A percentile compares a stretch with the other conserved stretches of the same genome.
Conservation (phyloP, 306 rosid genomes). For the Prunus mume region DNA sequence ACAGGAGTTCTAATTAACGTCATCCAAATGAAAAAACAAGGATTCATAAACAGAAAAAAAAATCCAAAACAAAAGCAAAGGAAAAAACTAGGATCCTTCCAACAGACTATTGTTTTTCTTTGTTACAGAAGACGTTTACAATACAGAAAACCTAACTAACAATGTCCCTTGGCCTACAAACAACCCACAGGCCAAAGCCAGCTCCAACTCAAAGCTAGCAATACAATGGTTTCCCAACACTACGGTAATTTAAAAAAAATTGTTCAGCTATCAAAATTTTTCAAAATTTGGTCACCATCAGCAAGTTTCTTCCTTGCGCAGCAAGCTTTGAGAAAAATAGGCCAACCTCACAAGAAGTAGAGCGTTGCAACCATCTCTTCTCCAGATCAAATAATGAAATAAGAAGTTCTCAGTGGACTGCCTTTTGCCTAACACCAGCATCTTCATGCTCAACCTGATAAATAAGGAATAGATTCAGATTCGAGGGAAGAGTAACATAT, state of each 20-base stretch:
- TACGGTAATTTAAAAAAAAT: not conserved
- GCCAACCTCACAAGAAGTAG: not conserved
- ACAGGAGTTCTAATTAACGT: too few relatives aligned
- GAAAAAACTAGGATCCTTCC: too few relatives aligned
- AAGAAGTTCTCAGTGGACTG: conserved; percentile 34
- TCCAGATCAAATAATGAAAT: not conserved
- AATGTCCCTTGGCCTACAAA: too few relatives aligned
- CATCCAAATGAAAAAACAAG: too few relatives aligned
- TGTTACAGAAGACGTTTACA: too few relatives aligned
- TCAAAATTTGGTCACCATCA: not conserved
- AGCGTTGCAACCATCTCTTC: not conserved
- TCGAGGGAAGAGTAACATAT: not conserved
- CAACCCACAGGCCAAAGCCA: too few relatives aligned
- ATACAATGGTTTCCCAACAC: not conserved
- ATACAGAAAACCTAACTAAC: too few relatives aligned
- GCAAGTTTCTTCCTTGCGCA: not conserved
- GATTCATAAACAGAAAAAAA: too few relatives aligned
- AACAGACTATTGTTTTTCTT: too few relatives aligned
- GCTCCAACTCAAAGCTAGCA: too few relatives aligned
- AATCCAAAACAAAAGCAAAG: too few relatives aligned
- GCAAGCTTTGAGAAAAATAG: conserved; percentile 7
- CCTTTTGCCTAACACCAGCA: conserved; percentile 46
- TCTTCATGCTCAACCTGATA: conserved; percentile 55
- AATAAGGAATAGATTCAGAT: not conserved
- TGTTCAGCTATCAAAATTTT: conserved; percentile 5